Base-by-base conservation (phyloP, 2,329 filamentous ascomycete genomes). In the Exophiala aquamarina region DNA sequence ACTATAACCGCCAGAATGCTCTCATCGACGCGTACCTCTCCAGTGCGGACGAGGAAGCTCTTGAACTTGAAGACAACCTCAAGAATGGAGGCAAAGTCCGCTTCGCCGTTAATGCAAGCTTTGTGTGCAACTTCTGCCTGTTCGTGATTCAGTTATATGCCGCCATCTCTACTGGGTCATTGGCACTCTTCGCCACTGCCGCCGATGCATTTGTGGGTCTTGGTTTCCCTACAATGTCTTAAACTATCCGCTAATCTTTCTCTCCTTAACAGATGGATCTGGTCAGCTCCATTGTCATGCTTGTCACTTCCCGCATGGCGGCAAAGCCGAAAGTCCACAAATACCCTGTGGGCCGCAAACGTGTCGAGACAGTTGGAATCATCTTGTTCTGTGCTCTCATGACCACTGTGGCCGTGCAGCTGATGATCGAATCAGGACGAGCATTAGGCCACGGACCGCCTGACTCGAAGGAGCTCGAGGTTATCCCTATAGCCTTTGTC, bases 301-400 rank as follows among this genome's bases (percentile, higher is more conserved):
- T 82, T 50, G 66, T 78, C 49, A 84, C 81, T 0, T 81, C 79
- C 3, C 74, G 72, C 19, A 63, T 84, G 65, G 80, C 81, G n/a
- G 77, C 81, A 32, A 82, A 6, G 23, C 23, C 23, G 23, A 26
- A 26, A 26, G 23, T 26, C 6, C 23, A 26, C 23, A 26, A 79
- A 59, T 67, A 81, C 26, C 44, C 44, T 26, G 44, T 41, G 11
- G 81, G 79, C 33, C 76, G 81, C 6, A 82, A 75, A 3, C 73
- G 81, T 46, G 77, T 84, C 44, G 81, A 84, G 65, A 83, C 81
- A 2, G 73, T 84, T 48, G 81, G 80, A 20, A 80, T 84, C 52
- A 81, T 85, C 57, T 74, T 84, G 36, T 84, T 84, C 63, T 83
- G 80, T 53, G 79, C 81, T 34, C 68, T 84, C 49, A 84, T 84